These are phyloP conservation scores for Pontederia paniculata DNA, from an alignment of 176 grass and related monocot species.

Conservation along the genomic window DNA sequence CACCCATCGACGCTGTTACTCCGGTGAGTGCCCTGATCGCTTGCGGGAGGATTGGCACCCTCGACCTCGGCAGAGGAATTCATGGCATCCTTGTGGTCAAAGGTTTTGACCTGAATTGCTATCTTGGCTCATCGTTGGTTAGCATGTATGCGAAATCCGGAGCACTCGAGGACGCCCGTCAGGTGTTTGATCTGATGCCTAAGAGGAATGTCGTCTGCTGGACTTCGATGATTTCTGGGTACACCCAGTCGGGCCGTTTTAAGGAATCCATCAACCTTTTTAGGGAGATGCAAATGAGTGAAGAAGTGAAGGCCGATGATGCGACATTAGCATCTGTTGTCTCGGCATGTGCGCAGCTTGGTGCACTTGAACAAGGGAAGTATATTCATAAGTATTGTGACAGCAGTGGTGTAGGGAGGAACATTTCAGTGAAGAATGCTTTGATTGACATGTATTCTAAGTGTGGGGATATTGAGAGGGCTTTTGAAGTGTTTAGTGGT, in stretches of 20 bases:
- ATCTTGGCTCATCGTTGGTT: slow-evolving; percentile 63
- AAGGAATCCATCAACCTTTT: slow-evolving; percentile 60
- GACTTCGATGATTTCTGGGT: slow-evolving; percentile 80
- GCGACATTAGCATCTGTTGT: slow-evolving; percentile 65
- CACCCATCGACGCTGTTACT: slow-evolving; percentile 58
- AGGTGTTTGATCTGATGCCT: slow-evolving; percentile 54
- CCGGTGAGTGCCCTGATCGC: slow-evolving; percentile 60
- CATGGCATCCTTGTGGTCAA: slow-evolving; percentile 54
- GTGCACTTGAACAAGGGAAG: slow-evolving; percentile 53
- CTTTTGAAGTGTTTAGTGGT: slow-evolving; percentile 51
- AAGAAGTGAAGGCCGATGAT: slow-evolving; percentile 56
- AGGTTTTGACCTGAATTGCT: slow-evolving; percentile 55
- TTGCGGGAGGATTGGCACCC: slow-evolving; percentile 39
- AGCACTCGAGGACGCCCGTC: slow-evolving; percentile 39
- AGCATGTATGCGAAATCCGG: slow-evolving; percentile 83
- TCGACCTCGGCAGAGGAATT: slow-evolving; percentile 35
- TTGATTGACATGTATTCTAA: slow-evolving; percentile 94
- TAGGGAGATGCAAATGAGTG: slow-evolving; percentile 62
- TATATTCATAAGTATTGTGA: slow-evolving; percentile 77
- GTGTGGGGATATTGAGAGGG: slow-evolving; percentile 71
- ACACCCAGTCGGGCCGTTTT: slow-evolving; percentile 49
- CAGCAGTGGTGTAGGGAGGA: slow-evolving; percentile 45
- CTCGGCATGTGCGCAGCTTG: slow-evolving; percentile 69
- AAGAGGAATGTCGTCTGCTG: slow-evolving; percentile 71
- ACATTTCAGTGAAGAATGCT: slow-evolving; percentile 57